A percentile compares a stretch with the other conserved stretches of the same genome.
phyloP scores from a whole-genome alignment of 352 stramenopile species.

The Phytopythium aichiense region DNA sequence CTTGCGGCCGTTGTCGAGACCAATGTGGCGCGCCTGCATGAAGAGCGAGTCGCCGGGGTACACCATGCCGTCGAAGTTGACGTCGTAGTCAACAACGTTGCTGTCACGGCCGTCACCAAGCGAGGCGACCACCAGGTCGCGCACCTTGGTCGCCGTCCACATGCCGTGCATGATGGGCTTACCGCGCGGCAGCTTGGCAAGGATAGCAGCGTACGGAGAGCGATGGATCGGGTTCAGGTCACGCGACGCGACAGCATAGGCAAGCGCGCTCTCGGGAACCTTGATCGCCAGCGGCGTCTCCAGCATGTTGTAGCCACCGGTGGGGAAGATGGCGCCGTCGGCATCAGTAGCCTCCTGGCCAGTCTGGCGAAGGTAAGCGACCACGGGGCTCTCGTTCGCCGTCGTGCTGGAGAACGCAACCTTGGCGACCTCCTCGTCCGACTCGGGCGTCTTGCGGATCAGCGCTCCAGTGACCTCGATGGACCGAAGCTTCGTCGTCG shows the following conservation, averaged over 20 bases:
- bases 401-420: constrained; percentile 31
- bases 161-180: constrained; percentile 87
- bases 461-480: constrained; percentile 50
- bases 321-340: constrained; percentile 25
- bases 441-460: constrained; percentile 32
- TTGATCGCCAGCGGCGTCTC: constrained; percentile 62
- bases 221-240: constrained; percentile 88
- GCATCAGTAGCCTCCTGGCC: constrained; percentile 16
- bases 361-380: constrained; percentile 34
- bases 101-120: constrained; percentile 54
- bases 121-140: constrained; percentile 48
- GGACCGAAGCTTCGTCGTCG: constrained; percentile 28
- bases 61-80: constrained; percentile 87
- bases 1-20: constrained; percentile 58
- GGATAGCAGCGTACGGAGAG: constrained; percentile 64
- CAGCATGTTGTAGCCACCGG: constrained; percentile 66
- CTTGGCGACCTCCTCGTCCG: constrained; percentile 24
- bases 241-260: constrained; percentile 75
- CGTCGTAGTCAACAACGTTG: constrained; percentile 70
- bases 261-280: constrained; percentile 55
- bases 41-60: constrained; percentile 77
- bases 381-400: constrained; percentile 46
- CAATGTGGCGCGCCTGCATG: constrained; percentile 73
- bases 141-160: constrained; percentile 86
- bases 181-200: constrained; percentile 65